These are phyloP conservation scores for Phialophora chinensis DNA, from an alignment of 2,329 filamentous ascomycete genomes.

Conservation along the genomic window DNA sequence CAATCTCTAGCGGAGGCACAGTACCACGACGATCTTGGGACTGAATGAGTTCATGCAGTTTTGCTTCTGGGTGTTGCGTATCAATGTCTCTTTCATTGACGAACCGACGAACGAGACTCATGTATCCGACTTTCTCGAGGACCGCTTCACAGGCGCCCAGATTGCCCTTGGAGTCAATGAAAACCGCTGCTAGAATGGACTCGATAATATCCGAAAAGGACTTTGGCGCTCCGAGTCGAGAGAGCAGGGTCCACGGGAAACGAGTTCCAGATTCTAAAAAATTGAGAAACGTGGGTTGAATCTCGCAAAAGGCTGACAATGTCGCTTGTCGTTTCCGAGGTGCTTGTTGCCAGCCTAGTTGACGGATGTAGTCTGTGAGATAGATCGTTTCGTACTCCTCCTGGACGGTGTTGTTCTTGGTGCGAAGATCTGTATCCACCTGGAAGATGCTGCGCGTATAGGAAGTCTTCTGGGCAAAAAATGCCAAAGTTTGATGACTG, in stretches of 20 bases:
- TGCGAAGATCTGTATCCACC: constrained; percentile 37
- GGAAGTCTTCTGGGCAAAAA: constrained; percentile 53
- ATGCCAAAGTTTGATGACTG: constrained; percentile 80
- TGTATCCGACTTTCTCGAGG: constrained; percentile 68
- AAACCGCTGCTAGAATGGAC: constrained; percentile 78
- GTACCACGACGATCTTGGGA: background rate
- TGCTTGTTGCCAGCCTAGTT: constrained; percentile 16
- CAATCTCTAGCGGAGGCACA: background rate
- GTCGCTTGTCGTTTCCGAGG: constrained; percentile 18
- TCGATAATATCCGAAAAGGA: constrained; percentile 86
- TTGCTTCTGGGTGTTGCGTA: constrained; percentile 20
- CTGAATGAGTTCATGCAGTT: constrained; percentile 2
- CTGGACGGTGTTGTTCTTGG: constrained; percentile 37
- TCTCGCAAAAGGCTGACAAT: constrained; percentile 48
- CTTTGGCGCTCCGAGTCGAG: constrained; percentile 71
- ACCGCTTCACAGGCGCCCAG: constrained; percentile 66
- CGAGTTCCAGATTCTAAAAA: constrained; percentile 57
- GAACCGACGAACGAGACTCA: constrained; percentile 36
- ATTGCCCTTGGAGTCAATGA: constrained; percentile 73
- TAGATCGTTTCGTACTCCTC: constrained; percentile 41
- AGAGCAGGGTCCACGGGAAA: constrained; percentile 80
- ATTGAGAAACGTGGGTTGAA: constrained; percentile 57
- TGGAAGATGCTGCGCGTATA: constrained; percentile 17
- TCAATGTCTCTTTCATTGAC: constrained; percentile 31
- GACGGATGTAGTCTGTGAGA: constrained; percentile 33